Evolutionary conservation across 225 moss, liverwort and hornwort species (phyloP).

Genomic region (Polytrichum formosum): DNA sequence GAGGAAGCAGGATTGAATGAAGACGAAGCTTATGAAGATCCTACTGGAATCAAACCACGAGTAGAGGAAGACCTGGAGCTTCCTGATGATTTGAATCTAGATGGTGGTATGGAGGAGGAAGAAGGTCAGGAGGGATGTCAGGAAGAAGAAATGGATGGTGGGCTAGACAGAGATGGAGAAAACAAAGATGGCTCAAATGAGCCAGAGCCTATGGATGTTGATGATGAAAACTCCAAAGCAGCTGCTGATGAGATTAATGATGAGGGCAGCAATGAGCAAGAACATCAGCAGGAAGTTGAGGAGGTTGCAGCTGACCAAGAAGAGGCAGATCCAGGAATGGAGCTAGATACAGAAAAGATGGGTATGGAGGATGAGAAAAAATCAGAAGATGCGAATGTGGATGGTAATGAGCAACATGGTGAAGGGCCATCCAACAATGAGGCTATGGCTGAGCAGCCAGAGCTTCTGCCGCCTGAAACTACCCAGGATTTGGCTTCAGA

Average conservation of each 20-base stretch:
- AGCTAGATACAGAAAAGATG: constrained; percentile 30
- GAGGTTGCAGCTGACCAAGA: constrained; percentile 15
- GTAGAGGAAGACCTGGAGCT: constrained; percentile 75
- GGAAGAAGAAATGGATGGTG: constrained; percentile 44
- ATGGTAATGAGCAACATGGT: constrained; percentile 48
- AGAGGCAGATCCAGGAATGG: constrained; percentile 25
- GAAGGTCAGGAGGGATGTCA: constrained; percentile 29
- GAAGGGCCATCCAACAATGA: constrained; percentile 54
- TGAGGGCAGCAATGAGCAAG: constrained; percentile 27
- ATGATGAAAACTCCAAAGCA: constrained; percentile 41
- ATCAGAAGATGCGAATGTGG: constrained; percentile 34
- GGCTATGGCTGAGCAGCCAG: constrained; percentile 34
- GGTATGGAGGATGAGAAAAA: constrained; percentile 33
- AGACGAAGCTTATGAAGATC: constrained; percentile 69
- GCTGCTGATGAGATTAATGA: constrained; percentile 24
- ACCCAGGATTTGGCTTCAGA: constrained; percentile 43
- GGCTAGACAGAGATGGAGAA: constrained; percentile 32
- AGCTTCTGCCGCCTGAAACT: constrained; percentile 39
- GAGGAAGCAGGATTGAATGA: constrained; percentile 48
- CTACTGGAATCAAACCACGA: constrained; percentile 74
- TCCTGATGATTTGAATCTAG: constrained; percentile 82
- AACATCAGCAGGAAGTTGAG: constrained; percentile 25
- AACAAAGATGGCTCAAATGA: constrained; percentile 20
- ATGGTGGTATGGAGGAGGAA: constrained; percentile 53
- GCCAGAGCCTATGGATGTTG: constrained; percentile 59